Conservation (phyloP, 2,329 filamentous ascomycete species). For the Bipolaris zeicola region DNA sequence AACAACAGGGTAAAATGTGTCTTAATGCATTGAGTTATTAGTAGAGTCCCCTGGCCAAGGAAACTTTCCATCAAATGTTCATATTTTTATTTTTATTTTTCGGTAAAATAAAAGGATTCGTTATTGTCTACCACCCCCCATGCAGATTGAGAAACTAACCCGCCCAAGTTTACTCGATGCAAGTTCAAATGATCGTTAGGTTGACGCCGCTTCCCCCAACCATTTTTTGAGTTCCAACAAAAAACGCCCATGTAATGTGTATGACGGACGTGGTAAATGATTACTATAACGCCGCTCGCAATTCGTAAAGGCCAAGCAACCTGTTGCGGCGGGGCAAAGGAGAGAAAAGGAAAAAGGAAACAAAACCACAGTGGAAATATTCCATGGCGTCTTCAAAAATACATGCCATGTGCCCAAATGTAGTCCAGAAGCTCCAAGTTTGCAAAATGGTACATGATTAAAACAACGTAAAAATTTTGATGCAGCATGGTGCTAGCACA, state of each 20-base stretch:
- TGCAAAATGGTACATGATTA: conserved; percentile 31
- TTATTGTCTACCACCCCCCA: conserved; percentile 9
- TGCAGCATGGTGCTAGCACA: conserved; percentile 26
- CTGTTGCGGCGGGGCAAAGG: conserved; percentile 6
- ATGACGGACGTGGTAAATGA: background rate
- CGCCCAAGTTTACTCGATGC: background rate
- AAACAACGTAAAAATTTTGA: conserved; percentile 33
- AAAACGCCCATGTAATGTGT: conserved; percentile 8
- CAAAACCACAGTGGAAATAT: conserved; percentile 5
- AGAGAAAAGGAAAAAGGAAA: background rate
- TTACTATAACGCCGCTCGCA: conserved; percentile 14
- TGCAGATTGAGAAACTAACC: conserved; percentile 4
- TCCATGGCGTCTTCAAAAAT: conserved; percentile 7
- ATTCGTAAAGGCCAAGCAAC: conserved; percentile 11
- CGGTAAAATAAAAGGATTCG: background rate
- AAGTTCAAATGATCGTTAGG: conserved; percentile 9
- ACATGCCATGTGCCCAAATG: conserved; percentile 19
- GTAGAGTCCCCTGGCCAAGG: no score
- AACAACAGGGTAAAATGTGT: no score
- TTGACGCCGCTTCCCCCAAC: background rate
- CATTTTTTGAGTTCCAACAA: conserved; percentile 10
- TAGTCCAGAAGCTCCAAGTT: conserved; percentile 19
- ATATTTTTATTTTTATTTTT: background rate
- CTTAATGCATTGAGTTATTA: no score
- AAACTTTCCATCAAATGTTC: no score